Conservation (phyloP, 2,329 filamentous ascomycete species). For the Apiospora rasikravindrae region DNA sequence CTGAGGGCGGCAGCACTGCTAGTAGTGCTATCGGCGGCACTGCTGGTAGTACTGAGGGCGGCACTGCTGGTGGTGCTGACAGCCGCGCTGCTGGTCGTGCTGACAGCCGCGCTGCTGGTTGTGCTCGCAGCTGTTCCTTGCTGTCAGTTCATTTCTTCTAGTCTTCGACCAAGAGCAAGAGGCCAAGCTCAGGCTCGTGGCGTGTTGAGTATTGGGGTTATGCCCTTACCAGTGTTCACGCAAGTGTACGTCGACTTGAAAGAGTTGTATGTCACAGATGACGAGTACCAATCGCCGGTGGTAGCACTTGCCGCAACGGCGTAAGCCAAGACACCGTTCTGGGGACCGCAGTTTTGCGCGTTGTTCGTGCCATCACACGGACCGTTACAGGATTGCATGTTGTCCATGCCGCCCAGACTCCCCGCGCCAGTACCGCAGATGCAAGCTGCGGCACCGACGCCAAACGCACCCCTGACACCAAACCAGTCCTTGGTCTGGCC, state of each 20-base stretch:
- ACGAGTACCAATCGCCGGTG: background rate
- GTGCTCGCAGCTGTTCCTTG: background rate
- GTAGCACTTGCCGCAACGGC: background rate
- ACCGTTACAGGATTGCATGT: background rate
- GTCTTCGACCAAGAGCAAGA: background rate
- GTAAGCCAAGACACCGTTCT: background rate
- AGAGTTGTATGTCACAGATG: background rate
- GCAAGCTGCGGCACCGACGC: background rate
- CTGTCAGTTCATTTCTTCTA: background rate
- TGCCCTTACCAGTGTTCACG: background rate
- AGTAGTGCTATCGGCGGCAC: no score
- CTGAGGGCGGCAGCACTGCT: no score
- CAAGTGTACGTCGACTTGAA: background rate
- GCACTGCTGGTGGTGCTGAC: no score
- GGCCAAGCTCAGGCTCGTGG: background rate
- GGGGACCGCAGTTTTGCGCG: slow-evolving; percentile 6
- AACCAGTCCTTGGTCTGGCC: background rate
- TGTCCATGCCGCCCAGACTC: background rate
- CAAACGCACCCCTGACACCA: background rate
- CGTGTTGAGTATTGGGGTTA: background rate
- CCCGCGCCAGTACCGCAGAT: background rate
- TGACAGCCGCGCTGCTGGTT: background rate
- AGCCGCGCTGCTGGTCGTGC: background rate
- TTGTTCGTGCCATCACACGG: slow-evolving; percentile 15
- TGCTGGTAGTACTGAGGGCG: background rate